Evolutionary conservation across 257 asterid species (phyloP).

Genomic region (Nicotiana undulata): DNA sequence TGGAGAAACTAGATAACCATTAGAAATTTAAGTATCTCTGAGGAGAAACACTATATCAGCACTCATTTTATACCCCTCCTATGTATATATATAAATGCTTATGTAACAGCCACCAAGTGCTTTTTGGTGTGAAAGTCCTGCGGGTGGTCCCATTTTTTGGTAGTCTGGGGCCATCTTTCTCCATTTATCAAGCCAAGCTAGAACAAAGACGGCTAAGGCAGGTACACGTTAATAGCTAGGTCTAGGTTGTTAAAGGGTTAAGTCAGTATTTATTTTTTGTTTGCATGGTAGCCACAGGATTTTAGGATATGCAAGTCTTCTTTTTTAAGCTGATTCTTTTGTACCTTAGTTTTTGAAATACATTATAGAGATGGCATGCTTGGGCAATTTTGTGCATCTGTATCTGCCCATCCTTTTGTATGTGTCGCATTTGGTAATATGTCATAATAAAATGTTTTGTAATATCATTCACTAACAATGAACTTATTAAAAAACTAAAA

Average conservation of each 20-base stretch:
- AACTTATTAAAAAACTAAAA: background rate
- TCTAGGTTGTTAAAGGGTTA: background rate
- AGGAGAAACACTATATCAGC: background rate
- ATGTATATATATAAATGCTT: background rate
- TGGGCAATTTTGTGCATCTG: background rate
- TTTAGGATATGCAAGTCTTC: background rate
- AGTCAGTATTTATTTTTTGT: background rate
- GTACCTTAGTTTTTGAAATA: background rate
- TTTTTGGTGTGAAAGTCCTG: background rate
- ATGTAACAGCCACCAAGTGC: background rate
- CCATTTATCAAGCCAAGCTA: background rate
- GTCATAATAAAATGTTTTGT: background rate
- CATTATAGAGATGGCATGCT: background rate
- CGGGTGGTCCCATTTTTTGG: background rate
- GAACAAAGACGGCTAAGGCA: background rate
- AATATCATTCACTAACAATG: background rate
- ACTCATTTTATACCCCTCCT: background rate
- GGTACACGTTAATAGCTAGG: background rate
- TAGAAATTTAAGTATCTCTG: background rate
- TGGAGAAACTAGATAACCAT: background rate
- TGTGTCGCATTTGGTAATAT: background rate
- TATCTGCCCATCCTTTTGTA: background rate
- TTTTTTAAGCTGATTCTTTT: background rate
- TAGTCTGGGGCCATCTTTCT: background rate
- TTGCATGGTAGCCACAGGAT: background rate